A percentile compares a stretch with the other conserved stretches of the same genome.
These are phyloP conservation scores for Nakazawaea siamensis DNA, from an alignment of 805 yeast species.

Conservation along the genomic window DNA sequence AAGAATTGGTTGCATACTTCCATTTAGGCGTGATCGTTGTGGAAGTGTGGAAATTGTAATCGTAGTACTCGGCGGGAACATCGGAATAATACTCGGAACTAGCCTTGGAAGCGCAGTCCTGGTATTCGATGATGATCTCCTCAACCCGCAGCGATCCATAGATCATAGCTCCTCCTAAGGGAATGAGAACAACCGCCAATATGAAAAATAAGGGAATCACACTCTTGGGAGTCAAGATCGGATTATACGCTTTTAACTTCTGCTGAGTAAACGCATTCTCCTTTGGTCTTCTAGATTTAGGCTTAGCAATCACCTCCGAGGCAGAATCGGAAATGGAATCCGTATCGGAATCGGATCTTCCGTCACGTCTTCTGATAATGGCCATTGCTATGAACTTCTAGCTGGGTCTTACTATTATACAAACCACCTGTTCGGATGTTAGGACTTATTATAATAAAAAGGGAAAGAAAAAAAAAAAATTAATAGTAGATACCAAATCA, in stretches of 20 bases:
- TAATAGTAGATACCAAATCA: no score
- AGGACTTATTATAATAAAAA: no score
- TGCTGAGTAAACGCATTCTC: constrained; percentile 53
- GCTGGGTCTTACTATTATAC: no score
- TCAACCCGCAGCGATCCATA: constrained; percentile 71
- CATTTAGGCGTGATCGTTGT: constrained; percentile 48
- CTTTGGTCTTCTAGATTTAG: constrained; percentile 56
- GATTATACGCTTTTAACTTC: constrained; percentile 48
- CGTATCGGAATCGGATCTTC: constrained; percentile 26
- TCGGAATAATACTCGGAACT: constrained; percentile 31
- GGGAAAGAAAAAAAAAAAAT: no score
- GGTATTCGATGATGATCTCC: constrained; percentile 69
- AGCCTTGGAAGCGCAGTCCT: constrained; percentile 53
- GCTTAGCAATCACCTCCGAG: constrained; percentile 25
- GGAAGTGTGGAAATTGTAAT: constrained; percentile 46
- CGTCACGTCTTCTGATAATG: constrained; percentile 6
- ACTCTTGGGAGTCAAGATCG: constrained; percentile 85
- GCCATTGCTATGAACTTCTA: no score
- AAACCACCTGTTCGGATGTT: no score
- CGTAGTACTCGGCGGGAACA: constrained; percentile 54
- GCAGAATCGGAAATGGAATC: constrained; percentile 40
- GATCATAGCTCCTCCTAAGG: constrained; percentile 82
- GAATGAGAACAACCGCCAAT: constrained; percentile 77
- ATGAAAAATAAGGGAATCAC: constrained; percentile 78
- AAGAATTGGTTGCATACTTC: constrained; percentile 40